Percentiles rank a stretch among this genome's conserved stretches.
phyloP scores from a whole-genome alignment of 352 stramenopile genomes.

The Elongisporangium anandrum region DNA sequence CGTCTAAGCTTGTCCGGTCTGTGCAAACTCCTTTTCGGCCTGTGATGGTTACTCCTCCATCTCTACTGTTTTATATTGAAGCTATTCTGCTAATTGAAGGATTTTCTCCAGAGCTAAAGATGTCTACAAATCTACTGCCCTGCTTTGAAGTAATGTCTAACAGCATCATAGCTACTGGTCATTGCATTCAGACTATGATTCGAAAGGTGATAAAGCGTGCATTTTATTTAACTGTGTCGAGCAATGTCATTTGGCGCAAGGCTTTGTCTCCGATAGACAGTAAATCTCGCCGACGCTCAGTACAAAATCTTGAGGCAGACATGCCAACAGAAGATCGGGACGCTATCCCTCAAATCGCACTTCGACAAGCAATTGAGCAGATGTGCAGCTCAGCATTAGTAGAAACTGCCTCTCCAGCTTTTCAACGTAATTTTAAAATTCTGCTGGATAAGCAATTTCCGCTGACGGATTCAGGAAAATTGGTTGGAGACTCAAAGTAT shows the following conservation, averaged over 20 bases:
- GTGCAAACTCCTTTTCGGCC: constrained; percentile 26
- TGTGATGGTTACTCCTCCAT: constrained; percentile 16
- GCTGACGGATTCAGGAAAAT: constrained; percentile 11
- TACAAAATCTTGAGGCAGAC: not conserved
- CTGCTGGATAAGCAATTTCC: constrained; percentile 23
- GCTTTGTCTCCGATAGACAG: not conserved
- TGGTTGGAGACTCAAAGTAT: constrained; percentile 15
- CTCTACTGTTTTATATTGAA: constrained; percentile 22
- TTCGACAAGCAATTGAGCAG: not conserved
- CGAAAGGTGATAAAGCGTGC: constrained; percentile 7
- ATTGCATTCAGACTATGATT: constrained; percentile 20
- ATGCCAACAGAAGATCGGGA: not conserved
- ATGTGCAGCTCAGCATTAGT: not conserved
- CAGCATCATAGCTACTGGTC: constrained; percentile 1
- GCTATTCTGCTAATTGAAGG: constrained; percentile 23
- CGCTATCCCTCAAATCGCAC: not conserved
- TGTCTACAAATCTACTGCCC: constrained; percentile 8
- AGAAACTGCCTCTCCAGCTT: constrained; percentile 1
- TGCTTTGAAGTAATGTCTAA: constrained; percentile 21
- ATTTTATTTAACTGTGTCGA: not conserved
- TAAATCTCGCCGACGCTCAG: not conserved
- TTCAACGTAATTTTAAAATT: not conserved
- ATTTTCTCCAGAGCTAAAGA: constrained; percentile 12
- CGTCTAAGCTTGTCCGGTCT: constrained; percentile 14
- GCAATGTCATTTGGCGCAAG: not conserved